These are phyloP conservation scores for Punica granatum DNA, from an alignment of 345 rosid genomes.

Conservation along the genomic window DNA sequence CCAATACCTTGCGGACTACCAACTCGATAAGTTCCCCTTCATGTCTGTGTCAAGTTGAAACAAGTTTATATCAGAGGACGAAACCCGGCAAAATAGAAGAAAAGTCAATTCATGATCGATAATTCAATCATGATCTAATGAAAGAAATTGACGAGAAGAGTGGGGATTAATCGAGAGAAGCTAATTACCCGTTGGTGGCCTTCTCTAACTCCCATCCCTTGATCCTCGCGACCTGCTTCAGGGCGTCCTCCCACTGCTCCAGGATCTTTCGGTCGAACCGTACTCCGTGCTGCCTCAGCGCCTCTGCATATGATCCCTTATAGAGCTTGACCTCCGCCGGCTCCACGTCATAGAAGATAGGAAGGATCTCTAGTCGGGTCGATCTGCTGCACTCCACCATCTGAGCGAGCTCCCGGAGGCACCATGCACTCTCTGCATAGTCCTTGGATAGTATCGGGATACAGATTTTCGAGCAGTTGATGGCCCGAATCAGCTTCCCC, in stretches of 20 bases:
- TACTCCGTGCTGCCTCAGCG: constrained; percentile 1
- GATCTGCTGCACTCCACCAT: constrained; percentile 15
- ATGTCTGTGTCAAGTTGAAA: constrained; percentile 7
- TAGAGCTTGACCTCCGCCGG: constrained; percentile 13
- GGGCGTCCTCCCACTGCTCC: constrained; percentile 15
- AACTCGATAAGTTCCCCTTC: constrained; percentile 17
- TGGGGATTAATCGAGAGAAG: background rate
- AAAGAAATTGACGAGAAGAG: background rate
- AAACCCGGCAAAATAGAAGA: background rate
- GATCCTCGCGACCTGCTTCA: constrained; percentile 15
- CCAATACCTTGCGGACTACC: constrained; percentile 13
- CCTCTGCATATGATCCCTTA: constrained; percentile 8
- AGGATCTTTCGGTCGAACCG: background rate
- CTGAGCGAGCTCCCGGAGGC: constrained; percentile 15
- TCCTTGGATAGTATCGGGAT: constrained; percentile 16
- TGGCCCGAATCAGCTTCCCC: constrained; percentile 11
- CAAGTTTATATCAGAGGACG: background rate
- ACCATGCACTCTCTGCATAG: constrained; percentile 16
- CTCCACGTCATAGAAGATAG: constrained; percentile 13
- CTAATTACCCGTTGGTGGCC: constrained; percentile 13
- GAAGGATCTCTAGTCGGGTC: constrained; percentile 10
- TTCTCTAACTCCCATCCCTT: constrained; percentile 19
- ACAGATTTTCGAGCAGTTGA: constrained; percentile 12
- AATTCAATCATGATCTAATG: background rate
- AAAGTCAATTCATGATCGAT: background rate